Percentiles rank a stretch among this genome's conserved stretches.
Conservation (phyloP, 2,329 filamentous ascomycete species). For the Phialophora tarda region DNA sequence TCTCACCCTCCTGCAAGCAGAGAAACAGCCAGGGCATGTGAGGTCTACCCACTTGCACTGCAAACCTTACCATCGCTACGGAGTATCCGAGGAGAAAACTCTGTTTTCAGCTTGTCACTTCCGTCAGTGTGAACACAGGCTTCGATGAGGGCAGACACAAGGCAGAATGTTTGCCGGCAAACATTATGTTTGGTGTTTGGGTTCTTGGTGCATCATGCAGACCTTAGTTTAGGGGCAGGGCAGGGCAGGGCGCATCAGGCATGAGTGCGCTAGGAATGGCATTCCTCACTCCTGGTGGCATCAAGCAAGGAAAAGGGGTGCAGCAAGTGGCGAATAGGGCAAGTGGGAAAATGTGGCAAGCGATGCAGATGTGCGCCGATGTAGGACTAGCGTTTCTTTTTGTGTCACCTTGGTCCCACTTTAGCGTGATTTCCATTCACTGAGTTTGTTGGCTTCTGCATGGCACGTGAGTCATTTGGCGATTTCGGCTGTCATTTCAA, state of each 20-base stretch:
- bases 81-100: not conserved
- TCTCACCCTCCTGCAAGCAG: not conserved
- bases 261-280: slow-evolving; percentile 11
- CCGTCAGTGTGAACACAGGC: not conserved
- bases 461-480: slow-evolving; percentile 1
- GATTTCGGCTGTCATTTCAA: not conserved
- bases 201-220: slow-evolving; percentile 9
- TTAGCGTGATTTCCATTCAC: not conserved
- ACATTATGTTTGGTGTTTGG: not conserved
- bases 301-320: slow-evolving; percentile 22
- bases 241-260: slow-evolving; percentile 18
- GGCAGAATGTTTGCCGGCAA: slow-evolving; percentile 10
- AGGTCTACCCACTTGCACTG: slow-evolving; percentile 3
- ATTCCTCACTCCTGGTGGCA: not conserved
- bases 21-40: too few species aligned
- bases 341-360: slow-evolving; percentile 1
- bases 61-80: not conserved
- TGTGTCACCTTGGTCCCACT: not conserved
- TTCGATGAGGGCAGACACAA: not conserved
- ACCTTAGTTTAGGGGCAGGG: slow-evolving; percentile 23
- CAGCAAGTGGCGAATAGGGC: slow-evolving; percentile 8
- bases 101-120: slow-evolving; percentile 9
- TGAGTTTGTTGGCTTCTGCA: not conserved
- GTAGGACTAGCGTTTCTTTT: slow-evolving; percentile 18
- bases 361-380: not conserved